Conservation (phyloP, 306 rosid species). For the Hippophae rhamnoides region DNA sequence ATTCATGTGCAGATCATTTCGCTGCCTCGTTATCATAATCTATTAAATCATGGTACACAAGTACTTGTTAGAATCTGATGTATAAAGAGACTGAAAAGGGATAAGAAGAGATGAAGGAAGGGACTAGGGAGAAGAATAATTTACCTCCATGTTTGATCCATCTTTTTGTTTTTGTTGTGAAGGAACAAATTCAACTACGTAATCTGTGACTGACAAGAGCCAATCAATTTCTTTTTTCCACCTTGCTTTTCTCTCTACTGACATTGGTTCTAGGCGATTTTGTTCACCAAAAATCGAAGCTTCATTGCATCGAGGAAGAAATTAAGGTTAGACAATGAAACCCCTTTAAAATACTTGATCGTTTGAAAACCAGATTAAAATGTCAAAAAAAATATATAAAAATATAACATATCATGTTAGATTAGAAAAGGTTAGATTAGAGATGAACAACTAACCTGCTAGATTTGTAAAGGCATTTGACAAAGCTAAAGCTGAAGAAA, state of each 20-base stretch:
- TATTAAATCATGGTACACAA: slow-evolving; percentile 25
- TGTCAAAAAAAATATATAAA: not conserved
- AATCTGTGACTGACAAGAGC: slow-evolving; percentile 76
- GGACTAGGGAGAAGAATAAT: not conserved
- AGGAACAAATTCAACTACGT: slow-evolving; percentile 89
- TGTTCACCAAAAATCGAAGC: slow-evolving; percentile 96
- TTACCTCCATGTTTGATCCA: slow-evolving; percentile 85
- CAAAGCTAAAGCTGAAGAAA: slow-evolving; percentile 89
- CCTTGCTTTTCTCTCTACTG: slow-evolving; percentile 54
- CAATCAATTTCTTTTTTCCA: slow-evolving; percentile 87
- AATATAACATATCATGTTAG: too few relatives aligned
- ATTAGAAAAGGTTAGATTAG: not conserved
- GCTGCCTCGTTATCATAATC: slow-evolving; percentile 90
- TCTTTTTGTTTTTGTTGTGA: slow-evolving; percentile 69
- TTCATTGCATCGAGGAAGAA: slow-evolving; percentile 28
- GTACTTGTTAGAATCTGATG: slow-evolving; percentile 2
- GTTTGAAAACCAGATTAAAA: too few relatives aligned
- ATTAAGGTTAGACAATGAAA: not conserved
- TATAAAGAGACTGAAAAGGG: not conserved
- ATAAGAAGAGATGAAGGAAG: slow-evolving; percentile 2
- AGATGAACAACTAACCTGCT: slow-evolving; percentile 46
- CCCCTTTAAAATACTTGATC: too few relatives aligned
- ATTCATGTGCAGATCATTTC: slow-evolving; percentile 92
- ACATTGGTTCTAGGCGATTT: slow-evolving; percentile 79
- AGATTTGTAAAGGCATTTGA: slow-evolving; percentile 94